Conservation (phyloP, 345 rosid genomes). For the Camelina laxa region DNA sequence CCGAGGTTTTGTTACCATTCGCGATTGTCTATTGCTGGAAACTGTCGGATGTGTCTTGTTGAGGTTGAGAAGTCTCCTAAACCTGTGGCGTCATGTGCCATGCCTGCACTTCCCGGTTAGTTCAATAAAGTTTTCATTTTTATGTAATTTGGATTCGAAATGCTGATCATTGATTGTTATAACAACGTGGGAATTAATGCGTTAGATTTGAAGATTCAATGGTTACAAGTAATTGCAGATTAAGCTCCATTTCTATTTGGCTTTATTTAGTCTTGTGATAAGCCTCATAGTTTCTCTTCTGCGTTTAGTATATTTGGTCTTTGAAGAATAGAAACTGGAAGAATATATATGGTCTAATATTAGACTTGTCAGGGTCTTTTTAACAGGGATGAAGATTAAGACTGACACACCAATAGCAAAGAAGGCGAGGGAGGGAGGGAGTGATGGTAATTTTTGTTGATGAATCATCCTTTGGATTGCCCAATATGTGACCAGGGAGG, state of each 20-base stretch:
- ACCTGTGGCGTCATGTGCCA: slow-evolving; percentile 98
- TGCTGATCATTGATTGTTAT: slow-evolving; percentile 1
- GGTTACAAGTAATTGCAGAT: not conserved
- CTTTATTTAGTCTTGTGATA: not conserved
- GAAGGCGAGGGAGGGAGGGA: slow-evolving; percentile 98
- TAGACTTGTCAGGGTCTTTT: slow-evolving; percentile 12
- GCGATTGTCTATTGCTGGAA: slow-evolving; percentile 94
- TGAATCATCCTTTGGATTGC: slow-evolving; percentile 98
- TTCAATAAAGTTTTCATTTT: not conserved
- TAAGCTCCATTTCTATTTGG: slow-evolving; percentile 1
- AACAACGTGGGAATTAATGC: not conserved
- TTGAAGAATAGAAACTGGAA: not conserved
- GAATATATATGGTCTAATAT: not conserved
- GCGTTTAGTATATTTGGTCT: not conserved
- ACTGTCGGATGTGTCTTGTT: slow-evolving; percentile 97
- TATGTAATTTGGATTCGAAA: not conserved
- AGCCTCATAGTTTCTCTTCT: not conserved
- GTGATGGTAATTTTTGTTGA: slow-evolving; percentile 96
- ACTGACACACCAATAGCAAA: slow-evolving; percentile 91
- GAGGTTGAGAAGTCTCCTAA: slow-evolving; percentile 99
- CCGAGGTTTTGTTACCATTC: slow-evolving; percentile 95
- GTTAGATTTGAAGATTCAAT: not conserved
- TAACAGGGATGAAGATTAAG: slow-evolving; percentile 94
- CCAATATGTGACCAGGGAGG: slow-evolving; percentile 99
- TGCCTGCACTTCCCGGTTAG: slow-evolving; percentile 99